Conservation (phyloP, 805 yeast genomes). For the Kodamaea kaohsiungensis region DNA sequence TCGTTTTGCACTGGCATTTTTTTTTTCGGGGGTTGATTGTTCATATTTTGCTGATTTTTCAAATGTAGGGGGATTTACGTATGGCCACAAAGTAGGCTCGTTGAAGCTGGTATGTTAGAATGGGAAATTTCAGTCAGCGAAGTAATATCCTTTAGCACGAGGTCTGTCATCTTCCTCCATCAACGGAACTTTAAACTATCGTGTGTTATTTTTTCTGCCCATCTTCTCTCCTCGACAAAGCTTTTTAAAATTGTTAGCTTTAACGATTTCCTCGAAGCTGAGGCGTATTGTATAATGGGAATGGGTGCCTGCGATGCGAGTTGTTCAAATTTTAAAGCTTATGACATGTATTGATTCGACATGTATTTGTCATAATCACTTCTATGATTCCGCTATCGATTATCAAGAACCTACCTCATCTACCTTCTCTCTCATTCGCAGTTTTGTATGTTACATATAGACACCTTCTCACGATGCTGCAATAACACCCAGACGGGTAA, state of each 20-base stretch:
- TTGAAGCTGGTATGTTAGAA: neutral
- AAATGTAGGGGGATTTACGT: neutral
- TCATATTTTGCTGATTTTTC: neutral
- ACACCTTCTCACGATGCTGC: too few relatives aligned
- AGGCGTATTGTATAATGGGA: neutral
- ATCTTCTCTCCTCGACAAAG: neutral
- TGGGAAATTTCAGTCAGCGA: neutral
- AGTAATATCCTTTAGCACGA: neutral
- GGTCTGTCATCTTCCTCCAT: neutral
- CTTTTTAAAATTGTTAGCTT: neutral
- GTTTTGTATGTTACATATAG: too few relatives aligned
- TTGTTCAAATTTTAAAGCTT: neutral
- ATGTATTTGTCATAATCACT: too few relatives aligned
- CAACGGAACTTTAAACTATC: neutral
- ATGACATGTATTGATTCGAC: neutral
- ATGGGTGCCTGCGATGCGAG: neutral
- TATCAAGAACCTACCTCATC: too few relatives aligned
- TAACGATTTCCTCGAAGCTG: neutral
- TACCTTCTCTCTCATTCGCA: too few relatives aligned
- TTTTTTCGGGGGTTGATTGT: neutral
- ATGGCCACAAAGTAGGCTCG: neutral
- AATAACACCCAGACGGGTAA: too few relatives aligned
- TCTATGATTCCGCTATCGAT: too few relatives aligned
- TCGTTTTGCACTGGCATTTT: conserved; percentile 1
- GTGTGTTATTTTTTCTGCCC: neutral